Evolutionary conservation across 164 flowering plant genomes (phyloP), one percentile per base, ranked within the genome.

Genomic region (Piper longum): DNA sequence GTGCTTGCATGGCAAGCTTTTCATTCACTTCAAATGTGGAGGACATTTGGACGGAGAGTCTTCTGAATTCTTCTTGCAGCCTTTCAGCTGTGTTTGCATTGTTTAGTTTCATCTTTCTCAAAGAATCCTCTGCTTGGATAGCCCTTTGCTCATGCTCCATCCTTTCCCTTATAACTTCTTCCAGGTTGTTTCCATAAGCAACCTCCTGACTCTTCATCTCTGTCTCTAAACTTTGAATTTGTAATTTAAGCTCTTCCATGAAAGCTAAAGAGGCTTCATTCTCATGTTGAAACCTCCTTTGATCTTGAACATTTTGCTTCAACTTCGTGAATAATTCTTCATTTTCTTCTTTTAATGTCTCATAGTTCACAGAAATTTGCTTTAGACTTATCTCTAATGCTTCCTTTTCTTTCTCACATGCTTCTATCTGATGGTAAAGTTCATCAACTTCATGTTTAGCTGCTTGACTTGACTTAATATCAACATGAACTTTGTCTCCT

Each of bases 121-220:
- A 66, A 14, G 80, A 77, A 67, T 84, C 91, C 70, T 93, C 97
- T 56, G 96, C 99, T 73, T 43, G 75, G 73, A 91, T 85, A 41
- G 96, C 96, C 80, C 89, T 81, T 60, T 88, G 82, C 73, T 91
- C 99, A 78, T 87, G 95, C 83, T 91, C 88, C 42, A 91, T 83
- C 80, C 85, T 93, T 51, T 79, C 81, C 56, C 41, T 63, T 2
- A 76, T 76, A 17, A 87, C 62, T 58, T 71, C 77, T 56, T 83
- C 93, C 57, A 95, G 72, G 75, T 87, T 89, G 59, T 82, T 77
- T 80, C 85, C 89, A 71, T 84, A 88, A 48, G 63, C 81, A 58
- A 74, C 76, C 16, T 78, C 83, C 66, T 82, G 88, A 62, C 74
- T 76, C 75, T 81, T 81, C 62, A 86, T 64, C 66, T 86, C 87